Conservation (phyloP, 768 basidiomycete genomes). For the Pulveroboletus ravenelii region DNA sequence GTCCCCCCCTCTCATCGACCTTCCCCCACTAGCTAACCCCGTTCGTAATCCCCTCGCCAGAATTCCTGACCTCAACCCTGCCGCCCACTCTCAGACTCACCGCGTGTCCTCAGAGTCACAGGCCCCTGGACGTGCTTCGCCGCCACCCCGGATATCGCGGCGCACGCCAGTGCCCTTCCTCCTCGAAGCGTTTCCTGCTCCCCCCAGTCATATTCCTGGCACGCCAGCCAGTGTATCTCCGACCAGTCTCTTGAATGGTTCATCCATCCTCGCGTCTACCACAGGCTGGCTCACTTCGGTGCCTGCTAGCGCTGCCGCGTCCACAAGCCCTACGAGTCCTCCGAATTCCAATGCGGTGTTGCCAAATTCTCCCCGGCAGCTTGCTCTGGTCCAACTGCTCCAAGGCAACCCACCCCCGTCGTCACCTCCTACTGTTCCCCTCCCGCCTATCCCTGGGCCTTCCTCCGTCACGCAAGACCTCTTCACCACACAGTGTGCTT, state of each 20-base stretch:
- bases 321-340: background rate
- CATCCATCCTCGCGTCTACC: conserved; percentile 13
- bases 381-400: conserved; percentile 1
- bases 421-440: conserved; percentile 50
- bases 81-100: conserved; percentile 3
- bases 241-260: conserved; percentile 3
- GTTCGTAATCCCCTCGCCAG: conserved; percentile 7
- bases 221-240: conserved; percentile 14
- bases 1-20: conserved; percentile 4
- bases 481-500: conserved; percentile 38
- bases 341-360: conserved; percentile 4
- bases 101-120: conserved; percentile 29
- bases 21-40: conserved; percentile 7
- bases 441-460: conserved; percentile 64
- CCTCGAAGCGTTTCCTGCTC: conserved; percentile 36
- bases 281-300: conserved; percentile 3
- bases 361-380: conserved; percentile 15
- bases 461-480: conserved; percentile 50
- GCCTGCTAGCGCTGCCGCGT: conserved; percentile 1
- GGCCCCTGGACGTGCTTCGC: conserved; percentile 21
- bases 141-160: conserved; percentile 25
- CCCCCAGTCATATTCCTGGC: conserved; percentile 32
- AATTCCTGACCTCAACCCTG: conserved; percentile 10
- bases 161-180: conserved; percentile 32
- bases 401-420: conserved; percentile 52